Conservation (phyloP, 352 stramenopile genomes). For the Globisporangium rhizosaccharum region DNA sequence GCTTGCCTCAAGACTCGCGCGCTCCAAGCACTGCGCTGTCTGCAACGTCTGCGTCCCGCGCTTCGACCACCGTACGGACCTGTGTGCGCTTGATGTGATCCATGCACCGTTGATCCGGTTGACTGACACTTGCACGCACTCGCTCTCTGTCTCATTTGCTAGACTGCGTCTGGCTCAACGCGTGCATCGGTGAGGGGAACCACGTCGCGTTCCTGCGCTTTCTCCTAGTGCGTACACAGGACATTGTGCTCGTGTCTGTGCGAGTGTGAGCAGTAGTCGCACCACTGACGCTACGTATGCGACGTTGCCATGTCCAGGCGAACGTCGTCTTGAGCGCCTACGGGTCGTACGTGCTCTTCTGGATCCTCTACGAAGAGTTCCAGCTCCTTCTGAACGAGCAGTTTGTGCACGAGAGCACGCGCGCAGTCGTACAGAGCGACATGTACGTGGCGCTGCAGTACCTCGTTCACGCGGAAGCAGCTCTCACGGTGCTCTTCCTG, state of each 20-base stretch:
- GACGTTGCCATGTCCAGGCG: slow-evolving; percentile 16
- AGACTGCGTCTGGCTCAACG: slow-evolving; percentile 63
- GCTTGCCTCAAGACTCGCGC: slow-evolving; percentile 27
- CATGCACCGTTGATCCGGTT: not conserved
- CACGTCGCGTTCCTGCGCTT: slow-evolving; percentile 52
- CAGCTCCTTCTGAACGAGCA: slow-evolving; percentile 25
- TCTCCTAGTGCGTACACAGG: slow-evolving; percentile 24
- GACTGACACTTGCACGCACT: too few relatives aligned
- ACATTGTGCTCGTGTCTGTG: not conserved
- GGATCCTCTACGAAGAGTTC: slow-evolving; percentile 39
- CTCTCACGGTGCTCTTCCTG: slow-evolving; percentile 33
- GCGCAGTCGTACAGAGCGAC: slow-evolving; percentile 30
- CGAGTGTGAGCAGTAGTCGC: not conserved
- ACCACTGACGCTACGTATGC: slow-evolving; percentile 1
- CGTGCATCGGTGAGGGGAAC: slow-evolving; percentile 62
- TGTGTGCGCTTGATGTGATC: not conserved
- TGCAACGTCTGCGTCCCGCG: slow-evolving; percentile 62
- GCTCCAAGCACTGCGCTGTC: slow-evolving; percentile 65
- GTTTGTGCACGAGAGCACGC: slow-evolving; percentile 39
- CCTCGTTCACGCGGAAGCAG: slow-evolving; percentile 38
- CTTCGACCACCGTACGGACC: slow-evolving; percentile 51
- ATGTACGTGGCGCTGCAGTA: slow-evolving; percentile 39
- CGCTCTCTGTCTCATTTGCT: not conserved
- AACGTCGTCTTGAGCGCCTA: slow-evolving; percentile 50
- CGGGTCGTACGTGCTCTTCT: slow-evolving; percentile 43